Percentiles rank a stretch among this genome's conserved stretches.
phyloP scores from a whole-genome alignment of 805 yeast genomes.

The Candida xyloterini region DNA sequence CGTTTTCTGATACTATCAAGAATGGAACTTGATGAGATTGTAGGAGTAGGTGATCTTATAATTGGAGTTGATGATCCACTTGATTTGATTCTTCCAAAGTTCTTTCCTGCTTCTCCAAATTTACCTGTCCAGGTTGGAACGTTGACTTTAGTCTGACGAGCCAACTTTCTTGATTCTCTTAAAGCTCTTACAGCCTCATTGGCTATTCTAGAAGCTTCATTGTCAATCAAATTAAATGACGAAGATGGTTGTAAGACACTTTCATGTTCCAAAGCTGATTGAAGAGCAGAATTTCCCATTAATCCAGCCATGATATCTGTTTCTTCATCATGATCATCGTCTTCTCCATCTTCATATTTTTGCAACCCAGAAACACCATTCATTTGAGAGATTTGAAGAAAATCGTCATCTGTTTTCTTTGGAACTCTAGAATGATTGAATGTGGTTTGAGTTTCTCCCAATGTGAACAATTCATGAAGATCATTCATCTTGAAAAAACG shows the following conservation, averaged over 20 bases:
- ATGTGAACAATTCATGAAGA: conserved; percentile 79
- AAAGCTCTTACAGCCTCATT: conserved; percentile 61
- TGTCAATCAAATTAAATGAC: conserved; percentile 52
- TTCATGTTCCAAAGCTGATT: conserved; percentile 76
- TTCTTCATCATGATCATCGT: conserved; percentile 47
- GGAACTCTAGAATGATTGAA: conserved; percentile 57
- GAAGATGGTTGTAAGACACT: conserved; percentile 52
- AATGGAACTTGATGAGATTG: conserved; percentile 46
- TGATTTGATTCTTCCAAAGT: neutral
- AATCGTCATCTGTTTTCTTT: conserved; percentile 54
- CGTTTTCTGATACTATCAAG: conserved; percentile 46
- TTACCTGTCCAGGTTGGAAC: conserved; percentile 97
- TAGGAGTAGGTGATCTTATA: conserved; percentile 11
- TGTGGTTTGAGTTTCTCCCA: conserved; percentile 68
- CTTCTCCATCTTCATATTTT: conserved; percentile 51
- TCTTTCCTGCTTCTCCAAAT: conserved; percentile 77
- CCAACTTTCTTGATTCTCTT: conserved; percentile 54
- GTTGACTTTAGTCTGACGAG: conserved; percentile 54
- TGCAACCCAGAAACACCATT: conserved; percentile 75
- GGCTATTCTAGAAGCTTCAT: conserved; percentile 61
- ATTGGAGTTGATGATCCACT: conserved; percentile 1
- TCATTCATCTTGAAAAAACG: conserved; percentile 92
- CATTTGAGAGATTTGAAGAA: conserved; percentile 58
- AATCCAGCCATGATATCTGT: conserved; percentile 71
- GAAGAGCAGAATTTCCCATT: conserved; percentile 62